phyloP scores from a whole-genome alignment of 495 filamentous ascomycete species.

The Paragyromitra xinjiangensis region DNA sequence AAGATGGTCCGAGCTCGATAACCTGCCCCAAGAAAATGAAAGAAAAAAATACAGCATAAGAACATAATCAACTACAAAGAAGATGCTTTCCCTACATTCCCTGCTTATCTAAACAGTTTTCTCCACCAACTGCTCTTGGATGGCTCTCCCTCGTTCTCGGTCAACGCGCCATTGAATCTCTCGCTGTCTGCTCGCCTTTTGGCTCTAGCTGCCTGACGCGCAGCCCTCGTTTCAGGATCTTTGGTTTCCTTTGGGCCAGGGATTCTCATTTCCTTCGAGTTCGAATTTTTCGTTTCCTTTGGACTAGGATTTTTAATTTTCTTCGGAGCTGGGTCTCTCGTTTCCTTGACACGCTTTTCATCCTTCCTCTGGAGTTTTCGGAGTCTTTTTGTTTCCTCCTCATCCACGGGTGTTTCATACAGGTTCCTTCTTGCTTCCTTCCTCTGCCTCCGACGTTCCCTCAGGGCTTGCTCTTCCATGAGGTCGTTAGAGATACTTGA shows the following conservation, averaged over 20 bases:
- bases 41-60: conserved; percentile 19
- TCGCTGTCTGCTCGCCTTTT: conserved; percentile 45
- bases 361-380: conserved; percentile 48
- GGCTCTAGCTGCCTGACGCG: conserved; percentile 32
- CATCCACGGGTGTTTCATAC: conserved; percentile 23
- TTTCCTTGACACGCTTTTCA: conserved; percentile 43
- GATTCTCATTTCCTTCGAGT: conserved; percentile 1
- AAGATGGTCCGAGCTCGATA: not conserved
- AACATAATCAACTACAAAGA: not conserved
- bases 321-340: conserved; percentile 16
- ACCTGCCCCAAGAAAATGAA: not conserved
- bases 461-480: conserved; percentile 47
- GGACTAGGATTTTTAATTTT: conserved; percentile 5
- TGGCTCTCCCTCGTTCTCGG: conserved; percentile 41
- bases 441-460: conserved; percentile 42
- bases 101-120: conserved; percentile 42
- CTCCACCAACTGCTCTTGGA: conserved; percentile 51
- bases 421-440: conserved; percentile 43
- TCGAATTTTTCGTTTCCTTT: not conserved
- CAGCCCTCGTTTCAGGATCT: conserved; percentile 43
- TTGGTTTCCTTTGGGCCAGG: conserved; percentile 31
- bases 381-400: conserved; percentile 37
- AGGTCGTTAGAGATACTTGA: conserved; percentile 51
- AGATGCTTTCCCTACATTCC: conserved; percentile 1
- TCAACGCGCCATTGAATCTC: conserved; percentile 50